Conservation (phyloP, 2,329 filamentous ascomycete species). For the Ceratocystis alfenasii region DNA sequence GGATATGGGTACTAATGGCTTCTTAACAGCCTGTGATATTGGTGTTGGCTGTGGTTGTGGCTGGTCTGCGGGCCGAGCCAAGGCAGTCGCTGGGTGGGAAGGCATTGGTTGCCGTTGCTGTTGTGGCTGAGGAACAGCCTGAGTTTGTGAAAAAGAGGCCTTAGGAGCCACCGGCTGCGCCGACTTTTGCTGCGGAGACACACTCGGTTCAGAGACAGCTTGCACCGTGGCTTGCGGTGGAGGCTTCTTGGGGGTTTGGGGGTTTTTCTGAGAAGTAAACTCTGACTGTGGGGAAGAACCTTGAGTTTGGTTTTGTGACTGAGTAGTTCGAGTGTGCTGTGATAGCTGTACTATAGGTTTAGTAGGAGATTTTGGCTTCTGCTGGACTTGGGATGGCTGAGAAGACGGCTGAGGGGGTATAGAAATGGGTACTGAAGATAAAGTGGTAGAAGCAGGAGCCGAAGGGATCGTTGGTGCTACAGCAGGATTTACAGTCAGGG, state of each 20-base stretch:
- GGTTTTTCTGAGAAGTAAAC: not conserved
- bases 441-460: not conserved
- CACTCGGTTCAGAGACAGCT: not conserved
- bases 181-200: not conserved
- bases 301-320: not conserved
- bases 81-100: not conserved
- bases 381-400: not conserved
- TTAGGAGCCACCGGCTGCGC: not conserved
- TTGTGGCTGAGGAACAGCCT: not conserved
- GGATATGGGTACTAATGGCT: not conserved
- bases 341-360: not conserved
- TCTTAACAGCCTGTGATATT: not conserved
- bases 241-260: not conserved
- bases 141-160: not conserved
- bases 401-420: not conserved
- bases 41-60: not conserved
- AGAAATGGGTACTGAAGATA: not conserved
- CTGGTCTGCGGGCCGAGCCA: not conserved
- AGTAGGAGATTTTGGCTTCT: not conserved
- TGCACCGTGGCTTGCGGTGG: not conserved
- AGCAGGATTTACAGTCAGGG: not conserved
- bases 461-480: not conserved
- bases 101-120: not conserved
- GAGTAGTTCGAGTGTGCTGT: constrained; percentile 3
- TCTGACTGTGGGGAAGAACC: not conserved